Conservation (phyloP, 495 filamentous ascomycete species). For the Penicillium chermesinum region DNA sequence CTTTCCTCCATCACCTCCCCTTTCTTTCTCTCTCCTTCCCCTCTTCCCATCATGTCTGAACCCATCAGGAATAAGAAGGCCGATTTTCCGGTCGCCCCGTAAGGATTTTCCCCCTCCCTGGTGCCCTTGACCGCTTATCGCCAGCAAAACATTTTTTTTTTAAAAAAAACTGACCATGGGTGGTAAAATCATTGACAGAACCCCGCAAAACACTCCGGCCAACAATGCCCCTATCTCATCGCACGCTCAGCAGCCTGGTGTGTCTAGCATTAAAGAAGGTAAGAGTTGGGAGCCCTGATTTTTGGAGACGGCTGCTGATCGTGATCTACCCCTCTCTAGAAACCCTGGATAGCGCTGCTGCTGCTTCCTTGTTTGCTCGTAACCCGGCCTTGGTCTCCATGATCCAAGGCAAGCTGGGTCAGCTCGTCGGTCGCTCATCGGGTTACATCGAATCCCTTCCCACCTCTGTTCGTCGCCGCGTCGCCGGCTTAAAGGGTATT, state of each 20-base stretch:
- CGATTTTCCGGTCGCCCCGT: constrained; percentile 79
- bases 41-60: constrained; percentile 63
- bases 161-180: constrained; percentile 19
- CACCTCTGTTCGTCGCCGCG: constrained; percentile 78
- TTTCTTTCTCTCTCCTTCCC: constrained; percentile 12
- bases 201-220: constrained; percentile 93
- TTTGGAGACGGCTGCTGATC: constrained; percentile 4
- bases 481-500: constrained; percentile 91
- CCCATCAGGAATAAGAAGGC: constrained; percentile 87
- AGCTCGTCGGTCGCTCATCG: constrained; percentile 89
- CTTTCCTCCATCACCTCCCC: constrained; percentile 20
- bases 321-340: constrained; percentile 50
- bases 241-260: constrained; percentile 89
- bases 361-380: constrained; percentile 86
- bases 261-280: constrained; percentile 98
- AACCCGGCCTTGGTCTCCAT: constrained; percentile 91
- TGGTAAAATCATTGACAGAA: constrained; percentile 47
- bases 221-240: constrained; percentile 96
- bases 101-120: constrained; percentile 36
- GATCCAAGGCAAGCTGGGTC: constrained; percentile 94
- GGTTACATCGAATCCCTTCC: constrained; percentile 98
- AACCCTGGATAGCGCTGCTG: constrained; percentile 78
- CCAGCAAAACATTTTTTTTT: constrained; percentile 4
- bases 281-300: constrained; percentile 25
- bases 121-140: constrained; percentile 13